Percentiles rank a stretch among this genome's conserved stretches.
Evolutionary conservation across 352 stramenopile genomes (phyloP).

Genomic region (Phytophthora sansomeana): DNA sequence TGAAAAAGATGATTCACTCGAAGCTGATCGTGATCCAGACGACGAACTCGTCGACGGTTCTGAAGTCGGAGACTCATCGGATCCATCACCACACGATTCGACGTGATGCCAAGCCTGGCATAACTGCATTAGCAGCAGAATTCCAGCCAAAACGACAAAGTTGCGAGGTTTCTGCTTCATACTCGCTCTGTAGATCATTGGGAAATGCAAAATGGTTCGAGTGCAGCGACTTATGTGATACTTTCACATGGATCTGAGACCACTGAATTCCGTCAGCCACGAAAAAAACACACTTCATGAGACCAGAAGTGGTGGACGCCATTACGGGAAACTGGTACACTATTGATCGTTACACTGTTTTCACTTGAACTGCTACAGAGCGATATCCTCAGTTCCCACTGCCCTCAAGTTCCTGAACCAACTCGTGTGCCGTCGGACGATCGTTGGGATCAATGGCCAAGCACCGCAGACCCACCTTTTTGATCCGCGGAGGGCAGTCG

Average conservation of each 20-base stretch:
- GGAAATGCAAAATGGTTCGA: constrained; percentile 18
- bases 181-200: background rate
- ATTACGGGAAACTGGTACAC: background rate
- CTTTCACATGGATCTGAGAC: constrained; percentile 6
- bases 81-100: constrained; percentile 25
- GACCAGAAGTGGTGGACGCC: constrained; percentile 20
- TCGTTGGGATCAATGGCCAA: constrained; percentile 8
- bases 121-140: constrained; percentile 9
- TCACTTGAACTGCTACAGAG: background rate
- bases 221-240: constrained; percentile 7
- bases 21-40: constrained; percentile 15
- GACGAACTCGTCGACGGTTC: too few species aligned
- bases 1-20: constrained; percentile 28
- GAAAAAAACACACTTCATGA: constrained; percentile 22
- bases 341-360: constrained; percentile 2
- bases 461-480: constrained; percentile 22
- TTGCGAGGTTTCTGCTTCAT: constrained; percentile 11
- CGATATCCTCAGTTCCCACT: background rate
- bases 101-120: constrained; percentile 2
- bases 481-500: constrained; percentile 49
- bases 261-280: constrained; percentile 34
- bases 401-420: constrained; percentile 29
- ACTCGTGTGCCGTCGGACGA: constrained; percentile 19
- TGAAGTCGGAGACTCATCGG: background rate
- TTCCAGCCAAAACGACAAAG: background rate